Percentiles rank a stretch among this genome's conserved stretches.
These are phyloP conservation scores for Emergomyces pasteurianus DNA, from an alignment of 2,329 filamentous ascomycete species.

Conservation along the genomic window DNA sequence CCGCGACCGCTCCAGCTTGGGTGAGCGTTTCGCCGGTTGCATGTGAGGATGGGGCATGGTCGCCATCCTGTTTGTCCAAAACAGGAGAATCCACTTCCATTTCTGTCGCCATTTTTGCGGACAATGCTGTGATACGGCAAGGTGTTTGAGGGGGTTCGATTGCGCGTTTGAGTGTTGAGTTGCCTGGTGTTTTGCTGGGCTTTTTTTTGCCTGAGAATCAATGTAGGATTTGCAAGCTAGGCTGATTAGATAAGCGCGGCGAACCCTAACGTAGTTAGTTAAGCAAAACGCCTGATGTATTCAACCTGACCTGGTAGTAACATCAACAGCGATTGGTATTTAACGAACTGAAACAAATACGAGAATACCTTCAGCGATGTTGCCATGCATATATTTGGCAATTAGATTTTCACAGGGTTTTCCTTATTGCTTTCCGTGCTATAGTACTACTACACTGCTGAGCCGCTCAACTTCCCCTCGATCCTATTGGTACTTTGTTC, in stretches of 20 bases:
- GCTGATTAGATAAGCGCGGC: not conserved
- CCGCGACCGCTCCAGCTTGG: slow-evolving; percentile 39
- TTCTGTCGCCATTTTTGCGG: slow-evolving; percentile 28
- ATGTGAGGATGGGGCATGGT: slow-evolving; percentile 18
- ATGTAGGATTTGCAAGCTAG: not conserved
- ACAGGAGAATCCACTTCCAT: slow-evolving; percentile 35
- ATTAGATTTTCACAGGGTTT: not conserved
- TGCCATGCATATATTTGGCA: not conserved
- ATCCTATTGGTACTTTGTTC: not conserved
- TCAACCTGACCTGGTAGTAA: no score
- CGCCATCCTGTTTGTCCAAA: slow-evolving; percentile 21
- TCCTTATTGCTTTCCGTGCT: not conserved
- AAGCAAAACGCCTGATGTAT: no score
- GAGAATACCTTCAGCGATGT: not conserved
- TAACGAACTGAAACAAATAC: not conserved
- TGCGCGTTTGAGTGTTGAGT: not conserved
- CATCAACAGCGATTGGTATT: not conserved
- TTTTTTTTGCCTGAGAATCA: not conserved
- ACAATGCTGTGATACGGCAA: not conserved
- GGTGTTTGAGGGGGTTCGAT: not conserved
- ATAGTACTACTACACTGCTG: not conserved
- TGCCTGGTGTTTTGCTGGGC: no score
- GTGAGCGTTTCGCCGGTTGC: slow-evolving; percentile 32
- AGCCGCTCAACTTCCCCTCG: not conserved
- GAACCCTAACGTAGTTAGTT: no score